phyloP scores from a whole-genome alignment of 2,329 filamentous ascomycete species.

The Stenocarpella maydis region DNA sequence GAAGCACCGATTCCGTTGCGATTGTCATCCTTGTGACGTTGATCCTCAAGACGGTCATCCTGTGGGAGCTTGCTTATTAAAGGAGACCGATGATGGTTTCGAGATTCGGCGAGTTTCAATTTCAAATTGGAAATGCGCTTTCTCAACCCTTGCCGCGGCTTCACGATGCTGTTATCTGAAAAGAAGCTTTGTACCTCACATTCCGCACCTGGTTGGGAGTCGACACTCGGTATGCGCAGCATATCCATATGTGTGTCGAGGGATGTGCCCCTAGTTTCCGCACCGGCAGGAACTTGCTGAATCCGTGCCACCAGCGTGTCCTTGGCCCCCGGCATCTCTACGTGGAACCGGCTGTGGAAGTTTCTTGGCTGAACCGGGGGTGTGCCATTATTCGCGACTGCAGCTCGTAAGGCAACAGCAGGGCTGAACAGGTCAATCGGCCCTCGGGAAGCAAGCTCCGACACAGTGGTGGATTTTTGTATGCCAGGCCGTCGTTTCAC shows the following conservation, averaged over 20 bases:
- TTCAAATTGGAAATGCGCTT: constrained; percentile 40
- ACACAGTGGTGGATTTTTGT: constrained; percentile 32
- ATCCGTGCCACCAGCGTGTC: constrained; percentile 11
- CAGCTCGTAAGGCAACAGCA: not conserved
- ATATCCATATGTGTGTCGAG: constrained; percentile 30
- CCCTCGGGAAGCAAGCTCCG: constrained; percentile 24
- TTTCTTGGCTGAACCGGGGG: not conserved
- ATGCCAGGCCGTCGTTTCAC: constrained; percentile 33
- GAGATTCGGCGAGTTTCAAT: constrained; percentile 37
- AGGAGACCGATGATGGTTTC: constrained; percentile 26
- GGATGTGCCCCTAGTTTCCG: constrained; percentile 25
- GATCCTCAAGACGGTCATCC: not conserved
- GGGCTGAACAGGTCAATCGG: constrained; percentile 33
- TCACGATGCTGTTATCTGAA: constrained; percentile 33
- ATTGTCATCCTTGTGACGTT: not conserved
- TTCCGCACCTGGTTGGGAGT: not conserved
- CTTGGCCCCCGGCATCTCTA: not conserved
- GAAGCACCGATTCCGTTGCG: not conserved
- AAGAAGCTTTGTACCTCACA: constrained; percentile 37
- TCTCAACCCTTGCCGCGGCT: constrained; percentile 37
- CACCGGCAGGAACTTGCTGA: constrained; percentile 3
- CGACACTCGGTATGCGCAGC: constrained; percentile 11
- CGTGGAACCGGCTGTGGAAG: not conserved
- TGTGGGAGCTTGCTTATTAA: not conserved
- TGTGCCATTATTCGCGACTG: not conserved